Conservation (phyloP, 2,329 filamentous ascomycete species). For the Raffaelea arxii region DNA sequence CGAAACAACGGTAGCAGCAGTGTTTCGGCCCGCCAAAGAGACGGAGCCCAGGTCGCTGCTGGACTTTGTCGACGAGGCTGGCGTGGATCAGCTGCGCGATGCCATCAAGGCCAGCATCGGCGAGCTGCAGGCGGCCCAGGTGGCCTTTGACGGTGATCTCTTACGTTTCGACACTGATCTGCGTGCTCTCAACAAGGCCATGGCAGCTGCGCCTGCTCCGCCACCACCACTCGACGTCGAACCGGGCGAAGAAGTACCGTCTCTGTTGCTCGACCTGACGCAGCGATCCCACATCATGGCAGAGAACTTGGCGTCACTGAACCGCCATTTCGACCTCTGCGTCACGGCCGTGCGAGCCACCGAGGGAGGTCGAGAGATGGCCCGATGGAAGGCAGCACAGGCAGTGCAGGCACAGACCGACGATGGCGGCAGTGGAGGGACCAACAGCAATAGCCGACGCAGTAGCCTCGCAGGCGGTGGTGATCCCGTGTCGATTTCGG, state of each 20-base stretch:
- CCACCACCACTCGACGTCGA: slow-evolving; percentile 22
- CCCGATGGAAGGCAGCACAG: slow-evolving; percentile 53
- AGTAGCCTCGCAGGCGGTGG: slow-evolving; percentile 19
- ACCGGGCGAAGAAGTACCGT: slow-evolving; percentile 30
- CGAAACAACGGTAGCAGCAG: slow-evolving; percentile 52
- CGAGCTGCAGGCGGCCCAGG: slow-evolving; percentile 55
- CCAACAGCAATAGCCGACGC: slow-evolving; percentile 41
- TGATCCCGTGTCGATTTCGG: slow-evolving; percentile 49
- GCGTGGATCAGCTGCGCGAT: slow-evolving; percentile 55
- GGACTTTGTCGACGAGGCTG: slow-evolving; percentile 67
- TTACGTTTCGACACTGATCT: slow-evolving; percentile 67
- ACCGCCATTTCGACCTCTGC: slow-evolving; percentile 85
- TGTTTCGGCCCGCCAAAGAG: slow-evolving; percentile 50
- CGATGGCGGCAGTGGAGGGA: slow-evolving; percentile 19
- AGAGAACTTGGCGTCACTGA: slow-evolving; percentile 66
- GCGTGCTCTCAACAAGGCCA: slow-evolving; percentile 49
- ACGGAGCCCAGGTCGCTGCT: slow-evolving; percentile 54
- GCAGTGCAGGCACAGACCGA: slow-evolving; percentile 1
- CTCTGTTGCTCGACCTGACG: slow-evolving; percentile 54
- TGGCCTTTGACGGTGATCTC: slow-evolving; percentile 68
- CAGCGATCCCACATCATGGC: slow-evolving; percentile 76
- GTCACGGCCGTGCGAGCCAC: slow-evolving; percentile 86
- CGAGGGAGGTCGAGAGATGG: slow-evolving; percentile 64
- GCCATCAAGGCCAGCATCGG: slow-evolving; percentile 62
- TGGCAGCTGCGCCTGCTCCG: slow-evolving; percentile 31